Percentiles rank a stretch among this genome's conserved stretches.
Evolutionary conservation across 768 basidiomycete genomes (phyloP).

Genomic region (Polyporus arcularius): DNA sequence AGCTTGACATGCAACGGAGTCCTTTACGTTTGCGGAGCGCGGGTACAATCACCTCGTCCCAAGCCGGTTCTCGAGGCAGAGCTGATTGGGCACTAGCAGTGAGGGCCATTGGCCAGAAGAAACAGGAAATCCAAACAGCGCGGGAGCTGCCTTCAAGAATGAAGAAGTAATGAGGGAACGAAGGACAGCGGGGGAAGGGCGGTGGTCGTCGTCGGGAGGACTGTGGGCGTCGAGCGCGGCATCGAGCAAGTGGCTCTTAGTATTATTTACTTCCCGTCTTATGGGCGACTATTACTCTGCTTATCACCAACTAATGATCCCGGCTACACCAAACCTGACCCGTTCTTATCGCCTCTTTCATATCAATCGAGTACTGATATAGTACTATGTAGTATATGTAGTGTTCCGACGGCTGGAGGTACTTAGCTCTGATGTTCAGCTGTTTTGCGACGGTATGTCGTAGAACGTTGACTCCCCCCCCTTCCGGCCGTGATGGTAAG

Average conservation of each 20-base stretch:
- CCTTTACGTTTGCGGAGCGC: slow-evolving; percentile 74
- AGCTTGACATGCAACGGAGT: slow-evolving; percentile 7
- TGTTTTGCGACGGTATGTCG: no score
- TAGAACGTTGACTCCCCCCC: no score
- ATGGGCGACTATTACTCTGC: background rate
- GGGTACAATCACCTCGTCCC: slow-evolving; percentile 85
- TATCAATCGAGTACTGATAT: no score
- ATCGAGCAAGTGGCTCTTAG: slow-evolving; percentile 10
- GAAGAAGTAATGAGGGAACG: slow-evolving; percentile 21
- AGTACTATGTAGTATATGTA: no score
- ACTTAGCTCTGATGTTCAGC: no score
- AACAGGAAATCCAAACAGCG: slow-evolving; percentile 18
- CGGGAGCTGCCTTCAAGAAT: slow-evolving; percentile 21
- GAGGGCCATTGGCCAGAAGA: slow-evolving; percentile 40
- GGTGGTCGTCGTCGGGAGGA: slow-evolving; percentile 11
- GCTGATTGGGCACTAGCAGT: slow-evolving; percentile 41
- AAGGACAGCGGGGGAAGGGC: slow-evolving; percentile 22
- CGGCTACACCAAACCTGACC: background rate
- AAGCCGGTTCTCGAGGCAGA: slow-evolving; percentile 49
- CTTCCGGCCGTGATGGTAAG: no score
- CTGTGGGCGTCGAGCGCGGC: slow-evolving; percentile 11
- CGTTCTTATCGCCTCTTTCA: no score
- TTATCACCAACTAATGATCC: background rate
- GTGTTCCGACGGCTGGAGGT: no score
- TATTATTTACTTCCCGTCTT: no score